Conservation (phyloP, 768 basidiomycete species). For the Tylopilus balloui region DNA sequence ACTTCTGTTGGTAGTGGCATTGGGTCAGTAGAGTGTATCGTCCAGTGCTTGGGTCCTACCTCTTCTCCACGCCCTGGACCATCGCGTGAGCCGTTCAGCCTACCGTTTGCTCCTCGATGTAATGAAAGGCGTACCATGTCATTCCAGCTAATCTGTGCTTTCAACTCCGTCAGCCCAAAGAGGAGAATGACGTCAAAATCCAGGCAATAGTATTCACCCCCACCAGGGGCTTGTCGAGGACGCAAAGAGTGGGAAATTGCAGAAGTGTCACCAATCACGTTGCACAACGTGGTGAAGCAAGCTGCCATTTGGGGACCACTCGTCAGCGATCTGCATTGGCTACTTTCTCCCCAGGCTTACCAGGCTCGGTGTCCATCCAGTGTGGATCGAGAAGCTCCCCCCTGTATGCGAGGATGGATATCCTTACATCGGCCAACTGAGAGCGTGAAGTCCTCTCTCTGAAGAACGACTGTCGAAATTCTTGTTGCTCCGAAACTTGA, state of each 20-base stretch:
- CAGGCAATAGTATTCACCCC: slow-evolving; percentile 13
- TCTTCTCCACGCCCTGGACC: slow-evolving; percentile 15
- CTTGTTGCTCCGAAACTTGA: slow-evolving; percentile 19
- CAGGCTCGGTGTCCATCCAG: slow-evolving; percentile 14
- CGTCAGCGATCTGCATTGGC: neutral
- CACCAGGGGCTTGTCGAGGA: neutral
- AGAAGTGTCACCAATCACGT: slow-evolving; percentile 10
- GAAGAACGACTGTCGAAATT: slow-evolving; percentile 14
- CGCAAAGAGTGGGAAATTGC: neutral
- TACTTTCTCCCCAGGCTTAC: neutral
- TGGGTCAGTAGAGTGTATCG: neutral
- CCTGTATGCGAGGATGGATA: slow-evolving; percentile 14
- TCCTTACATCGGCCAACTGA: neutral
- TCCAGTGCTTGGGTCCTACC: neutral
- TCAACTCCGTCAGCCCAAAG: slow-evolving; percentile 42
- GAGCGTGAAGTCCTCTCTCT: neutral
- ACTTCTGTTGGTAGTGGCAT: slow-evolving; percentile 6
- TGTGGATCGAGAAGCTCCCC: slow-evolving; percentile 4
- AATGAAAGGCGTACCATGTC: slow-evolving; percentile 19
- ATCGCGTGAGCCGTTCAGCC: neutral
- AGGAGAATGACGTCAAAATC: slow-evolving; percentile 34
- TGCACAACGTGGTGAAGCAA: slow-evolving; percentile 13
- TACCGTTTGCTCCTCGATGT: neutral
- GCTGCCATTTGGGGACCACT: neutral
- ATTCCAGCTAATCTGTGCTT: slow-evolving; percentile 42